Percentiles rank a stretch among this genome's conserved stretches.
These are phyloP conservation scores for Martensiomyces pterosporus DNA, from an alignment of 192 early-diverging fungal genomes.

Conservation along the genomic window DNA sequence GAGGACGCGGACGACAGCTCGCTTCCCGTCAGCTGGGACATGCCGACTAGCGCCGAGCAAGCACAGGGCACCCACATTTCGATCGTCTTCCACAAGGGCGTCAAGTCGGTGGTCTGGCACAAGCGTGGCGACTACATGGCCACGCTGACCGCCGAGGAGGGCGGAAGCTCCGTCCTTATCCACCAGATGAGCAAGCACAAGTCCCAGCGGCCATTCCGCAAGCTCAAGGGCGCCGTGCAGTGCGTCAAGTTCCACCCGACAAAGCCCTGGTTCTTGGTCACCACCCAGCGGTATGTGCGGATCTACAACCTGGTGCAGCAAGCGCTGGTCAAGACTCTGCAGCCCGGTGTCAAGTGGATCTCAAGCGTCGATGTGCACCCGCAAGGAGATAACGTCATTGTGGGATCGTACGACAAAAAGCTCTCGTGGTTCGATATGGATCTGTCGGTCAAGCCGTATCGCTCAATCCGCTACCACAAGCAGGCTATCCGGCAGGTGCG, in stretches of 20 bases:
- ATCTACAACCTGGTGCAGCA: slow-evolving; percentile 93
- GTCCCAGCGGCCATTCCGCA: slow-evolving; percentile 88
- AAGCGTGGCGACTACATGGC: slow-evolving; percentile 95
- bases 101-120: slow-evolving; percentile 90
- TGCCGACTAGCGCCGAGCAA: slow-evolving; percentile 53
- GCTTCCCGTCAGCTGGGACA: slow-evolving; percentile 51
- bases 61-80: slow-evolving; percentile 39
- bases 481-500: slow-evolving; percentile 84
- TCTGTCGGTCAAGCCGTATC: slow-evolving; percentile 87
- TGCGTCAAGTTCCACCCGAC: slow-evolving; percentile 88
- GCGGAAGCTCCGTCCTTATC: slow-evolving; percentile 69
- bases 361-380: slow-evolving; percentile 94
- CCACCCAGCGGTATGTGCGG: slow-evolving; percentile 90
- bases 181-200: slow-evolving; percentile 89
- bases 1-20: slow-evolving; percentile 30
- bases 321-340: slow-evolving; percentile 76
- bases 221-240: slow-evolving; percentile 85
- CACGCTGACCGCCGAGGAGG: slow-evolving; percentile 76
- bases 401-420: slow-evolving; percentile 93
- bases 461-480: slow-evolving; percentile 83
- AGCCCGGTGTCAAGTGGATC: slow-evolving; percentile 89
- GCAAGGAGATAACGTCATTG: slow-evolving; percentile 89
- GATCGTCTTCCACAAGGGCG: slow-evolving; percentile 55
- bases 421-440: slow-evolving; percentile 98
- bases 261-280: slow-evolving; percentile 88